Percentiles rank a stretch among this genome's conserved stretches.
These are phyloP conservation scores for Auricularia auricula-judae DNA, from an alignment of 768 basidiomycete species.

Conservation along the genomic window DNA sequence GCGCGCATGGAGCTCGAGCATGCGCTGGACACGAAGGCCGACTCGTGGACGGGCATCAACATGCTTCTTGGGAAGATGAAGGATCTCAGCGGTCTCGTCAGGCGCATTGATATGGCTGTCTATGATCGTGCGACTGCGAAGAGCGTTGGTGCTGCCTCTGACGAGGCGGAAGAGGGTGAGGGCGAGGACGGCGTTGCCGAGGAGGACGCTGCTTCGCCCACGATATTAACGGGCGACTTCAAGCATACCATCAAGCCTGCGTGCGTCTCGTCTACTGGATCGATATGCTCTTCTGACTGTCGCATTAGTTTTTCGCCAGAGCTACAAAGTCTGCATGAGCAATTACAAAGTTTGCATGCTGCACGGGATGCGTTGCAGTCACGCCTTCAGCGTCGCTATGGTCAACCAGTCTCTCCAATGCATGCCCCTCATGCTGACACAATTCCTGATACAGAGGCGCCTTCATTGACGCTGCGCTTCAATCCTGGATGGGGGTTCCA, in stretches of 20 bases:
- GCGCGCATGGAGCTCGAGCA: slow-evolving; percentile 43
- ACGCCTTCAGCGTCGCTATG: slow-evolving; percentile 39
- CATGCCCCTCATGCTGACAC: not conserved
- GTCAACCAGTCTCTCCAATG: slow-evolving; percentile 25
- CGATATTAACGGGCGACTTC: slow-evolving; percentile 14
- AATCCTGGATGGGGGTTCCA: slow-evolving; percentile 62
- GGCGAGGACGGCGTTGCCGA: slow-evolving; percentile 6
- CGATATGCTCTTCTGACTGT: not conserved
- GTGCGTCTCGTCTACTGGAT: slow-evolving; percentile 26
- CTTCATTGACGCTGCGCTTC: slow-evolving; percentile 63
- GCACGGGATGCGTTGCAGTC: slow-evolving; percentile 43
- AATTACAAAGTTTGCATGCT: slow-evolving; percentile 32
- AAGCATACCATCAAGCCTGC: slow-evolving; percentile 58
- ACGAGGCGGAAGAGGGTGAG: slow-evolving; percentile 13
- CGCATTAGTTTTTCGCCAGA: slow-evolving; percentile 46
- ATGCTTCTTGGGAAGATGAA: slow-evolving; percentile 41
- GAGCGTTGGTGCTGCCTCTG: slow-evolving; percentile 7
- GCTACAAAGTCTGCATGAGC: slow-evolving; percentile 37
- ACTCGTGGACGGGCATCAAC: slow-evolving; percentile 51
- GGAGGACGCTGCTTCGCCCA: not conserved
- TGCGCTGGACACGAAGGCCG: slow-evolving; percentile 29
- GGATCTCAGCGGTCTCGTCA: slow-evolving; percentile 40
- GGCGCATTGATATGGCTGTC: slow-evolving; percentile 43
- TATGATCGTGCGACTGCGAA: slow-evolving; percentile 15
- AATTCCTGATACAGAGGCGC: slow-evolving; percentile 35